Conservation (phyloP, 176 grass and related monocot genomes). For the Oryza brachyantha region DNA sequence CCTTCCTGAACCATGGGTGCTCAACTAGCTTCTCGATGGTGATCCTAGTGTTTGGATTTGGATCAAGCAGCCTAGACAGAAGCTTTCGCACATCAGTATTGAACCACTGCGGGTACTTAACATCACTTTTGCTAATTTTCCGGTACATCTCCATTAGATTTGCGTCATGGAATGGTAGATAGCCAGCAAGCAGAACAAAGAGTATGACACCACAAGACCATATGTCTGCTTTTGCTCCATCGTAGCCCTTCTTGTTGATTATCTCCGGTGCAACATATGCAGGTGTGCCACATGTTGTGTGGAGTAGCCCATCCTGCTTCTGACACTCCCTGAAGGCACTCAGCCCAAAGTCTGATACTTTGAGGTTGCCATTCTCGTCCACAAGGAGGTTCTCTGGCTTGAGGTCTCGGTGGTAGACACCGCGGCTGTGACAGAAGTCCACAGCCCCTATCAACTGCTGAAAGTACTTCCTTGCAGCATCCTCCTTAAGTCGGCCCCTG, state of each 20-base stretch:
- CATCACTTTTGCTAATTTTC: slow-evolving; percentile 69
- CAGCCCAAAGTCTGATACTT: slow-evolving; percentile 79
- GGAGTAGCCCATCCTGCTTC: slow-evolving; percentile 70
- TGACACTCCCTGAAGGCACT: slow-evolving; percentile 69
- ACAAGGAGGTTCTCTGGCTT: slow-evolving; percentile 90
- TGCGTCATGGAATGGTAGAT: slow-evolving; percentile 78
- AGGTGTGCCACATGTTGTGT: slow-evolving; percentile 79
- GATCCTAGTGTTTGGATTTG: slow-evolving; percentile 66
- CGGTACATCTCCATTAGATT: slow-evolving; percentile 95
- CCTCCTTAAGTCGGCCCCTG: slow-evolving; percentile 67
- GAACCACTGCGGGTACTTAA: slow-evolving; percentile 79
- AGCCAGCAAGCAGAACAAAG: slow-evolving; percentile 72
- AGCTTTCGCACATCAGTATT: slow-evolving; percentile 48
- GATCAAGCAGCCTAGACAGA: slow-evolving; percentile 68
- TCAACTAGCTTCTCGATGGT: slow-evolving; percentile 64
- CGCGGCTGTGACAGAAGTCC: slow-evolving; percentile 86
- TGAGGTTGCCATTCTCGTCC: slow-evolving; percentile 82
- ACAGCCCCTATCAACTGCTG: slow-evolving; percentile 74
- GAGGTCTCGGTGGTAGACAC: slow-evolving; percentile 87
- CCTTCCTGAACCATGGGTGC: slow-evolving; percentile 78
- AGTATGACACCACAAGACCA: slow-evolving; percentile 94
- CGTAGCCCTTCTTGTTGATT: slow-evolving; percentile 83
- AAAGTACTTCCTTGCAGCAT: slow-evolving; percentile 61
- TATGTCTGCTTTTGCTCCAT: slow-evolving; percentile 87
- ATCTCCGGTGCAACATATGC: slow-evolving; percentile 88